Evolutionary conservation across 202 grass and related monocot species (phyloP), one percentile per base, ranked within the genome.

Genomic region (Schoenoplectus tabernaemontani): DNA sequence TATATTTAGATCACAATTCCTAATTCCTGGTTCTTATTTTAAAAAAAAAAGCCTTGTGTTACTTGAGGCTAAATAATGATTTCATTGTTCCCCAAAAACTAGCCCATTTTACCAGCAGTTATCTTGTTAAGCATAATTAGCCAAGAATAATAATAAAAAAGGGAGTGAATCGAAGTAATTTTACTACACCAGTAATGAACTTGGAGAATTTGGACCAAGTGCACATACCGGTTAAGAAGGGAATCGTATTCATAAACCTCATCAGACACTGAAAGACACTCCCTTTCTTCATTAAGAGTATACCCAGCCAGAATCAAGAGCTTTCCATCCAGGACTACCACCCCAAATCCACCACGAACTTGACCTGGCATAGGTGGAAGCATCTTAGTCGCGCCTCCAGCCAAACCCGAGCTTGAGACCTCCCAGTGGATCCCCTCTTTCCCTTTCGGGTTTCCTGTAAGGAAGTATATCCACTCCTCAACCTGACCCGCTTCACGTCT

Each of bases 241-340:
- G 89, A 90, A 87, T 97, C 85, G 4, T 97, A 97, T 11, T 79
- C 66, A 64, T 88, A 90, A 66, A 88, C 87, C 38, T 93, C 91
- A 58, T 93, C 72, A 8, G 87, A 93, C 57, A 87, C 89, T 33
- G 58, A 11, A 50, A 80, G 59, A 73, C 12, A 69, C 30, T 88
- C 82, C 7, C 70, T 90, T 22, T 82, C 91, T 46, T 82, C 59
- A 33, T 85, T 60, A 77, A 75, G 65, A 54, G 9, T 79, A 64
- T 90, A 91, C 15, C 91, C 91, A 73, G 78, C 89, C 6, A 90
- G 81, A 63, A 91, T 80, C 22, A 90, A 82, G 57, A 97, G 62
- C 72, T 90, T 97, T 9, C 85, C 89, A 84, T 85, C 77, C 42
- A 93, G 61, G 82, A 85, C 89, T 0, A 85, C 89, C 34, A 97